Percentiles rank a stretch among this genome's conserved stretches.
Evolutionary conservation across 768 basidiomycete species (phyloP).

Genomic region (Trametes elegans): DNA sequence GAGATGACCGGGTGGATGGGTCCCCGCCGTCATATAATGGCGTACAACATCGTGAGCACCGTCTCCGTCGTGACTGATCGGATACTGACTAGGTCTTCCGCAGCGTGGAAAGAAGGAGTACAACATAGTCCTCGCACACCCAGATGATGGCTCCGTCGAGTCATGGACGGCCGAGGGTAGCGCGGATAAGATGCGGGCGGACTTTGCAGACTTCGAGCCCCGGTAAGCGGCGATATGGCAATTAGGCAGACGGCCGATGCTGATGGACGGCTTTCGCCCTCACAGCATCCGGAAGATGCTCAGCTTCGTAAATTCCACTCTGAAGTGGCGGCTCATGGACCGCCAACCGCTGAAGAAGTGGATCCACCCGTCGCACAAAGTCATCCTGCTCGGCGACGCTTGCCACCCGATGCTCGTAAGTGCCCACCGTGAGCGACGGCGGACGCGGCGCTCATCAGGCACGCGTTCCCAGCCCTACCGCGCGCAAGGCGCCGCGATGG

Average conservation of each 20-base stretch:
- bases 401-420: slow-evolving; percentile 45
- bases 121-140: slow-evolving; percentile 39
- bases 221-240: slow-evolving; percentile 24
- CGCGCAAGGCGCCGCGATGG: slow-evolving; percentile 42
- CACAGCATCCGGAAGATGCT: slow-evolving; percentile 37
- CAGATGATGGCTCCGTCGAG: slow-evolving; percentile 39
- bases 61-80: background rate
- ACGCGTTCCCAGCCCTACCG: slow-evolving; percentile 35
- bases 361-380: slow-evolving; percentile 35
- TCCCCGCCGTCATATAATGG: slow-evolving; percentile 45
- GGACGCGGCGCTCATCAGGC: background rate
- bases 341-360: slow-evolving; percentile 38
- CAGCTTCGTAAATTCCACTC: slow-evolving; percentile 35
- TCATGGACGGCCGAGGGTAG: slow-evolving; percentile 43
- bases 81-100: background rate
- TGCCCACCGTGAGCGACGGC: background rate
- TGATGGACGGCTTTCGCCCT: background rate
- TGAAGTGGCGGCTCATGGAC: slow-evolving; percentile 44
- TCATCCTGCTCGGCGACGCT: slow-evolving; percentile 39
- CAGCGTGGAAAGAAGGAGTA: slow-evolving; percentile 35
- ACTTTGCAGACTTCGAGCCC: slow-evolving; percentile 43
- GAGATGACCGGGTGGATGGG: slow-evolving; percentile 64
- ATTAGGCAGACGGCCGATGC: background rate
- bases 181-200: slow-evolving; percentile 41
- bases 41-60: slow-evolving; percentile 42